Conservation (phyloP, 2,329 filamentous ascomycete species). For the Acrocalymma vagum region DNA sequence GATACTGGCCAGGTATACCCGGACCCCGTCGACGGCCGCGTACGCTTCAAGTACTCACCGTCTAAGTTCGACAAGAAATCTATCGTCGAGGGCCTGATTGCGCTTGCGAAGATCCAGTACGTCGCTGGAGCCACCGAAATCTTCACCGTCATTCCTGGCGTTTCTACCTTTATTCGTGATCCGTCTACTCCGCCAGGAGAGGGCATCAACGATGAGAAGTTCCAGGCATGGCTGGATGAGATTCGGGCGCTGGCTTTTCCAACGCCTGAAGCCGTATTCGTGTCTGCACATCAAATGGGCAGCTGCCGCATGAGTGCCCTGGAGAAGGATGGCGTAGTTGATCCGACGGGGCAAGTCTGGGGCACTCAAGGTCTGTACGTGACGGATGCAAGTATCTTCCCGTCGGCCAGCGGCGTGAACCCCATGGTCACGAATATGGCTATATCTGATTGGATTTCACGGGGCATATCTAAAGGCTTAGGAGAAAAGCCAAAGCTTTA, state of each 20-base stretch:
- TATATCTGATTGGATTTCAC: conserved; percentile 47
- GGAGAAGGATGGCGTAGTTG: conserved; percentile 53
- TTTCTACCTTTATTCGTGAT: conserved; percentile 69
- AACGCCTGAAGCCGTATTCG: conserved; percentile 62
- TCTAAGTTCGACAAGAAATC: conserved; percentile 77
- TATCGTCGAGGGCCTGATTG: conserved; percentile 75
- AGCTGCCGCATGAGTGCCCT: conserved; percentile 73
- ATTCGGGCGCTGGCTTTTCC: conserved; percentile 61
- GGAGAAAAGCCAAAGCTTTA: conserved; percentile 28
- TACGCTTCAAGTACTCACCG: conserved; percentile 73
- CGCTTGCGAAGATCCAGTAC: conserved; percentile 78
- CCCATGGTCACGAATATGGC: conserved; percentile 81
- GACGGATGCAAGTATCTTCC: conserved; percentile 79
- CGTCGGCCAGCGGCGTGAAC: conserved; percentile 79
- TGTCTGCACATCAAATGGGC: conserved; percentile 84
- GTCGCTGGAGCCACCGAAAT: conserved; percentile 84
- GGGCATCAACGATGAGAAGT: conserved; percentile 66
- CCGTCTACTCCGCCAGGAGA: conserved; percentile 22
- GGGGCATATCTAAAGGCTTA: conserved; percentile 35
- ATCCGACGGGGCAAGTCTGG: conserved; percentile 64
- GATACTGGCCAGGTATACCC: conserved; percentile 78
- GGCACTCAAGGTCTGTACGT: conserved; percentile 72
- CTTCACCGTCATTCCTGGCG: conserved; percentile 67
- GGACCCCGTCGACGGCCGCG: conserved; percentile 72
- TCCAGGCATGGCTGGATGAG: conserved; percentile 68